A percentile compares a stretch with the other conserved stretches of the same genome.
phyloP scores from a whole-genome alignment of 2,329 filamentous ascomycete genomes.

The Fusarium tuaranense region DNA sequence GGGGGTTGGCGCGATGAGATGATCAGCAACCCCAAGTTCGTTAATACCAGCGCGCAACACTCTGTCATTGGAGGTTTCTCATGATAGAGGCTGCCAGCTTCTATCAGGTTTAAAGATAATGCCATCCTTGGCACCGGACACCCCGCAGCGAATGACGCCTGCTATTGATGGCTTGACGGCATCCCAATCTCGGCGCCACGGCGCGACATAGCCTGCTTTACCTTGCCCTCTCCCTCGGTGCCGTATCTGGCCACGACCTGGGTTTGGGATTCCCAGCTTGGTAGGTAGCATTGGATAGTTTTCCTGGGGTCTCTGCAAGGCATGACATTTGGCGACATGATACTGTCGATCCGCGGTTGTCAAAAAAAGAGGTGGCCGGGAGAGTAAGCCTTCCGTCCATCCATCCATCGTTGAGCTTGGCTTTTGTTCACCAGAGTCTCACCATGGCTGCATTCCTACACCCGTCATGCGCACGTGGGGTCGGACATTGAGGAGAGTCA shows the following conservation, averaged over 20 bases:
- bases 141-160: conserved; percentile 27
- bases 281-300: conserved; percentile 17
- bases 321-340: conserved; percentile 18
- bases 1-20: conserved; percentile 7
- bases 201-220: neutral
- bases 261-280: conserved; percentile 18
- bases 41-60: conserved; percentile 14
- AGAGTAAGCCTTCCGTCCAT: conserved; percentile 31
- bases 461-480: conserved; percentile 28
- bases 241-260: conserved; percentile 10
- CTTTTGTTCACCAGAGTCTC: conserved; percentile 27
- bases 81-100: conserved; percentile 10
- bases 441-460: conserved; percentile 31
- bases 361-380: conserved; percentile 22
- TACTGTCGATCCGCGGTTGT: conserved; percentile 25
- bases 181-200: conserved; percentile 2
- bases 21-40: conserved; percentile 32
- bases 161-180: neutral
- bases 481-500: conserved; percentile 28
- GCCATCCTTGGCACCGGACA: conserved; percentile 33
- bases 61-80: conserved; percentile 25
- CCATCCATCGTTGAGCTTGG: conserved; percentile 15
- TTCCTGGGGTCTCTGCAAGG: conserved; percentile 8
- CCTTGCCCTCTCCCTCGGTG: neutral
- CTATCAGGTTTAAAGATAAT: conserved; percentile 25